These are phyloP conservation scores for Vararia minispora DNA, from an alignment of 768 basidiomycete genomes.

Conservation along the genomic window DNA sequence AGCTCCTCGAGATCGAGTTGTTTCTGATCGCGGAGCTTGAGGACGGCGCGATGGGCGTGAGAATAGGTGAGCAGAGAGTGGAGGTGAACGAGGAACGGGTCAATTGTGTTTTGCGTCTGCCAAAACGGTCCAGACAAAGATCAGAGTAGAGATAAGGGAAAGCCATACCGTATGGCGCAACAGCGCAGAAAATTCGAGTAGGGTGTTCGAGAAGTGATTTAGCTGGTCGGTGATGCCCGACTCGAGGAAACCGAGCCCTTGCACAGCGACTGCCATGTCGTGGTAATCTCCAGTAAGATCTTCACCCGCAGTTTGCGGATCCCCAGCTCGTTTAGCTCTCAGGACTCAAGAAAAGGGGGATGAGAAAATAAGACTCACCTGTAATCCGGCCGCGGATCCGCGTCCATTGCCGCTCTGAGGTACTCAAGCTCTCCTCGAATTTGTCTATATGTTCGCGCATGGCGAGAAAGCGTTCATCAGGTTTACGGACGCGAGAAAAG, in stretches of 20 bases:
- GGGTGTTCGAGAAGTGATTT: slow-evolving; percentile 92
- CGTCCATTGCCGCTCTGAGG: slow-evolving; percentile 73
- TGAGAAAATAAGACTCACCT: slow-evolving; percentile 47
- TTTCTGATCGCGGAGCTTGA: slow-evolving; percentile 95
- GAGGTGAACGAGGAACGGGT: slow-evolving; percentile 83
- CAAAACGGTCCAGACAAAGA: neutral
- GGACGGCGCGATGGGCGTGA: slow-evolving; percentile 84
- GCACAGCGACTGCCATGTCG: slow-evolving; percentile 90
- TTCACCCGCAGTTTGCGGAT: slow-evolving; percentile 63
- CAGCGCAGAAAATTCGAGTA: slow-evolving; percentile 89
- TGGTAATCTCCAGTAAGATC: slow-evolving; percentile 97
- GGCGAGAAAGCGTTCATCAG: slow-evolving; percentile 87
- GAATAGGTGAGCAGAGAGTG: slow-evolving; percentile 93
- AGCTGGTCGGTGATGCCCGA: slow-evolving; percentile 97
- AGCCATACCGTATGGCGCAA: slow-evolving; percentile 68
- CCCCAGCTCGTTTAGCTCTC: slow-evolving; percentile 80
- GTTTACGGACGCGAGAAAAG: slow-evolving; percentile 91
- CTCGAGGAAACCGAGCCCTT: slow-evolving; percentile 95
- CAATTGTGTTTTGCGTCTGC: slow-evolving; percentile 83
- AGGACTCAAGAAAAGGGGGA: slow-evolving; percentile 36
- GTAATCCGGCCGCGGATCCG: slow-evolving; percentile 73
- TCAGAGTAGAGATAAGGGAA: neutral
- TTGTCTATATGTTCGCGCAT: slow-evolving; percentile 92
- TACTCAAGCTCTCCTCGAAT: slow-evolving; percentile 86
- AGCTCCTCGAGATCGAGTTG: slow-evolving; percentile 98